Evolutionary conservation across 371 early-diverging fungal genomes (phyloP), one percentile per base, ranked within the genome.

Genomic region (Coemansia sp.): DNA sequence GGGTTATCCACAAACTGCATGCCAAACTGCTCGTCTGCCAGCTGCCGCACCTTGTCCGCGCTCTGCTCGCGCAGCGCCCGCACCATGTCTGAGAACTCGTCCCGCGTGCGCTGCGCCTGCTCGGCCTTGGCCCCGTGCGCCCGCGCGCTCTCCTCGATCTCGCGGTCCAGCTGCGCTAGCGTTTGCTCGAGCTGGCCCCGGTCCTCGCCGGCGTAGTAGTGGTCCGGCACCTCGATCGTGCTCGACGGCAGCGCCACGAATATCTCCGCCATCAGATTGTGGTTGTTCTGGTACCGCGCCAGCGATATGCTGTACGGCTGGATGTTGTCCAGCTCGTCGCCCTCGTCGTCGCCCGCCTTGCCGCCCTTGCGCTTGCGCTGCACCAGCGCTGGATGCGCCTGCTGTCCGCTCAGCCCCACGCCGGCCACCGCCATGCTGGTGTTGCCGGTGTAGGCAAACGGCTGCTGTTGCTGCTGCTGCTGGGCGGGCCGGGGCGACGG

Each of bases 1-100:
- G 75, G 70, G 53, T 61, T 62, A 43, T 70, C 61, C 33, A 74
- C 75, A 64, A 74, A 74, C 59, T 61, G 62, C 70, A 74, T 65
- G 7, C 48, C 75, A 47, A 74, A 61, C 38, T 42, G 42, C 9
- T 52, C 55, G 48, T 59, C 62, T 12, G 65, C 49, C 12, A 53
- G 35, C 12, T 2, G 10, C 42, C 54, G 61, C n/a, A 74, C 66
- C 33, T 45, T 51, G 26, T 69, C 61, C 2, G 75, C 61, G 1
- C 49, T 54, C 33, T 31, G 33, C 26, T 39, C 16, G 4, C 16
- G 47, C 20, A 74, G 58, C 33, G 45, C 14, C 39, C 34, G 35
- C 5, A 70, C 47, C 33, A 70, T 40, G 33, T 60, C 55, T 2
- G 60, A 31, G 54, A 69, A 69, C 59, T 59, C 70, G 5, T 60